Evolutionary conservation across 768 basidiomycete genomes (phyloP), one percentile per base, ranked within the genome.

Genomic region (Pulveroboletus sp.): DNA sequence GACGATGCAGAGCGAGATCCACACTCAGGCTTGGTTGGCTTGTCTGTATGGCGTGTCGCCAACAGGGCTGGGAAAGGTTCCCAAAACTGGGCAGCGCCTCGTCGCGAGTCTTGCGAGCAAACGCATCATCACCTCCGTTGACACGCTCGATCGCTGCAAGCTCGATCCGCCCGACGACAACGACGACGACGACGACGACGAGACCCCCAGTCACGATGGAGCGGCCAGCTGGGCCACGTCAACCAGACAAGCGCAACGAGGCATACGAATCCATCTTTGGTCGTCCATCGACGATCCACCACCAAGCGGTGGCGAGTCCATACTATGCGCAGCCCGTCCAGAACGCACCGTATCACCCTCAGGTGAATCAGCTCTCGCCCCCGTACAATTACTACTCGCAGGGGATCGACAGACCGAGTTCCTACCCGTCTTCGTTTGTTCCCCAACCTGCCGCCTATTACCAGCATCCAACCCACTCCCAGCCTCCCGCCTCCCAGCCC

Each of bases 211-310:
- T n/a, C 28, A 52, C 53, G 49, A 78, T 78, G 77, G 77, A 79
- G 58, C 71, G 74, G 57, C 78, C 77, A 52, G 65, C 80, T 59
- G 86, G 86, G 44, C 84, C 85, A 70, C 68, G 76, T 46, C 69
- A 71, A 24, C 75, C 75, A 39, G 86, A 89, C 71, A 89, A 89
- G 65, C 84, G 89, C 46, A 73, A 80, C 68, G 80, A 82, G 48
- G 89, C 89, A 40, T 93, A 90, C 73, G 86, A 91, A 68, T 81
- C 84, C 62, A 91, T 93, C 71, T 93, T 93, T 69, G 89, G 89
- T 24, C 79, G 89, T 24, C 85, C 88, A 45, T 79, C 80, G 44
- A 70, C 75, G 40, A 56, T 72, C 30, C 81, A 82, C 66, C 83
- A 82, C 57, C 70, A 71, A 50, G 51, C 59, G 14, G 44, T 30